Conservation (phyloP, 2,329 filamentous ascomycete genomes). For the Setomelanomma holmii region DNA sequence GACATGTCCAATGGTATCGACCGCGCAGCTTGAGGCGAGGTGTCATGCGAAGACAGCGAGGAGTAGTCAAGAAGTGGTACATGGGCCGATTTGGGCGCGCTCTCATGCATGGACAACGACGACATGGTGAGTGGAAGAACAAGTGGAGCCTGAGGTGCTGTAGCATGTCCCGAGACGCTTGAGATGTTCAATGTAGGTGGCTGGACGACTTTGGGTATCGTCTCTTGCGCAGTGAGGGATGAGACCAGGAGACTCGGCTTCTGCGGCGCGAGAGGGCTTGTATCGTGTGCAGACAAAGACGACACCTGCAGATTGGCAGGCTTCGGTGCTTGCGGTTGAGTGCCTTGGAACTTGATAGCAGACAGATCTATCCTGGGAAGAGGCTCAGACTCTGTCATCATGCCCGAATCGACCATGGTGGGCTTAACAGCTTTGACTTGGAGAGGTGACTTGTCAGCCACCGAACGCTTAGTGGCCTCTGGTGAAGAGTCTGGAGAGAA, state of each 20-base stretch:
- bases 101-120: conserved; percentile 10
- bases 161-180: conserved; percentile 34
- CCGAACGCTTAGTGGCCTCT: conserved; percentile 30
- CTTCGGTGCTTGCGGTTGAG: conserved; percentile 28
- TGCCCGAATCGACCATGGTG: conserved; percentile 65
- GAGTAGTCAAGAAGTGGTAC: background rate
- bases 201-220: conserved; percentile 23
- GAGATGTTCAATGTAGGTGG: conserved; percentile 32
- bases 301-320: conserved; percentile 29
- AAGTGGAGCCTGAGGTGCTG: conserved; percentile 23
- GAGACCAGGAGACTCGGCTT: conserved; percentile 29
- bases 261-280: conserved; percentile 25
- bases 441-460: conserved; percentile 30
- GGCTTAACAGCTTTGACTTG: conserved; percentile 33
- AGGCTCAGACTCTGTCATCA: conserved; percentile 68
- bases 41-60: conserved; percentile 22
- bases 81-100: background rate
- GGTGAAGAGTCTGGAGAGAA: conserved; percentile 43
- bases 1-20: conserved; percentile 27
- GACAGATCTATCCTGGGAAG: conserved; percentile 43
- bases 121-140: conserved; percentile 20
- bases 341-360: conserved; percentile 38
- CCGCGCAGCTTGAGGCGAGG: conserved; percentile 27
- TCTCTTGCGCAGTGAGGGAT: conserved; percentile 29
- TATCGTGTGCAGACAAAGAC: conserved; percentile 37